Base-by-base conservation (phyloP, 1,284 basidiomycete species). In the Apiotrichum mycotoxinovorans region DNA sequence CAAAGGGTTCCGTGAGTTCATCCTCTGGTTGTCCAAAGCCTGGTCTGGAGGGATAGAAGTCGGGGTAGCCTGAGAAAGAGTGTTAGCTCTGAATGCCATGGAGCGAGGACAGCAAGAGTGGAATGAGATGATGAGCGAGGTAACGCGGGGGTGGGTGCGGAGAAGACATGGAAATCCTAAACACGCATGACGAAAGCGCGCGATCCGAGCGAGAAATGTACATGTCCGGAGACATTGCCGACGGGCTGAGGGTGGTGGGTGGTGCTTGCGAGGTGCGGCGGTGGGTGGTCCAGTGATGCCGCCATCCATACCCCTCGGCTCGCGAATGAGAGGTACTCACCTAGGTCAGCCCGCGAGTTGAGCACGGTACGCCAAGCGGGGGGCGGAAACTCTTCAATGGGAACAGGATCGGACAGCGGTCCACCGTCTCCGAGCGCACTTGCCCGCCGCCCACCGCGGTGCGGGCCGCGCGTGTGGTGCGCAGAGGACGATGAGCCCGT, bases 21-120 rank as follows among this genome's bases (percentile, higher is more conserved):
- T 96, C 92, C 75, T 96, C 94, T 27, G 88, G 85, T 74, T 94
- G 89, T 9, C 85, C 84, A 30, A 91, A 88, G 5, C 86, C 85
- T 18, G 88, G 85, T 52, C 84, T 81, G 4, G 91, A 88, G 40
- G 92, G 91, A 71, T 88, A 85, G 71, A 92, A 92, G 35, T 91
- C 90, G 51, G 86, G 84, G 70, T 87, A 93, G 17, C 91, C 90
- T 92, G 62, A 5, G 20, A n/a, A n/a, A n/a, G n/a, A n/a, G n/a
- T 25, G 27, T 20, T 12, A 30, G 30, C 12, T n/a, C n/a, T 5
- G 30, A 12, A 30, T 30, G 30, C 30, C 5, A 30, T 30, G 30
- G 5, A 5, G 30, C 12, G 30, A 5, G 30, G 51, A 47, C 27
- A 52, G 58, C 15, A 40, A 33, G 41, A 17, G 11, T 8, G 22